A percentile compares a stretch with the other conserved stretches of the same genome.
Evolutionary conservation across 352 stramenopile genomes (phyloP).

Genomic region (Pythium scleroteichum): DNA sequence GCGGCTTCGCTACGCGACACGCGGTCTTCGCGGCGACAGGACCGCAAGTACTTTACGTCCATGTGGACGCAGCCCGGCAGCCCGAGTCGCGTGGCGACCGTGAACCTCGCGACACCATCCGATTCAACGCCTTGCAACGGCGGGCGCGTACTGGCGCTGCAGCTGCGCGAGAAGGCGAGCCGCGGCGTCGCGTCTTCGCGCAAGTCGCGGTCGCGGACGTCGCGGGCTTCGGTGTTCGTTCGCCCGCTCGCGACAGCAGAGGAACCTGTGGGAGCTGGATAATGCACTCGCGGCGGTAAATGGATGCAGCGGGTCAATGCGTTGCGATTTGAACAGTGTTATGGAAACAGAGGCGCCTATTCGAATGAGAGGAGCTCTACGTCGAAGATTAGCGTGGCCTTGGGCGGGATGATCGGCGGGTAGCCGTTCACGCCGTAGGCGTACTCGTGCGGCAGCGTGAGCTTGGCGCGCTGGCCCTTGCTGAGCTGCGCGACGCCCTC

Average conservation of each 20-base stretch:
- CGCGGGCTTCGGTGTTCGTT: background rate
- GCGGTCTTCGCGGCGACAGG: slow-evolving; percentile 34
- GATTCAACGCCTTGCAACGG: slow-evolving; percentile 4
- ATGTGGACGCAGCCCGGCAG: slow-evolving; percentile 50
- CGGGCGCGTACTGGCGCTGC: slow-evolving; percentile 14
- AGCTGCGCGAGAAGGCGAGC: slow-evolving; percentile 9
- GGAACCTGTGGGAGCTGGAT: background rate
- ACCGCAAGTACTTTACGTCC: slow-evolving; percentile 62
- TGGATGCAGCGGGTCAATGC: background rate
- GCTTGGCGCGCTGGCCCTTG: slow-evolving; percentile 92
- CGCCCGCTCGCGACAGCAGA: slow-evolving; percentile 1
- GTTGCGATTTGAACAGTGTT: background rate
- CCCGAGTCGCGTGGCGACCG: background rate
- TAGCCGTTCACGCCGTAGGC: slow-evolving; percentile 92
- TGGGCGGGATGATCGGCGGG: slow-evolving; percentile 88
- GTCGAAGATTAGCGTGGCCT: slow-evolving; percentile 93
- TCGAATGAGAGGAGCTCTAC: slow-evolving; percentile 89
- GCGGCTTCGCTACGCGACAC: slow-evolving; percentile 28
- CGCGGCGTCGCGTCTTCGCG: background rate
- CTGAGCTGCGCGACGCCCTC: slow-evolving; percentile 86
- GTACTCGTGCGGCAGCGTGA: slow-evolving; percentile 93
- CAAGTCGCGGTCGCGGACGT: background rate
- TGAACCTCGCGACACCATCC: background rate
- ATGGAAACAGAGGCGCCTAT: slow-evolving; percentile 27
- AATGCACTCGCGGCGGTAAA: background rate